These are phyloP conservation scores for Anthostomella pinea DNA, from an alignment of 2,329 filamentous ascomycete genomes.

Conservation along the genomic window DNA sequence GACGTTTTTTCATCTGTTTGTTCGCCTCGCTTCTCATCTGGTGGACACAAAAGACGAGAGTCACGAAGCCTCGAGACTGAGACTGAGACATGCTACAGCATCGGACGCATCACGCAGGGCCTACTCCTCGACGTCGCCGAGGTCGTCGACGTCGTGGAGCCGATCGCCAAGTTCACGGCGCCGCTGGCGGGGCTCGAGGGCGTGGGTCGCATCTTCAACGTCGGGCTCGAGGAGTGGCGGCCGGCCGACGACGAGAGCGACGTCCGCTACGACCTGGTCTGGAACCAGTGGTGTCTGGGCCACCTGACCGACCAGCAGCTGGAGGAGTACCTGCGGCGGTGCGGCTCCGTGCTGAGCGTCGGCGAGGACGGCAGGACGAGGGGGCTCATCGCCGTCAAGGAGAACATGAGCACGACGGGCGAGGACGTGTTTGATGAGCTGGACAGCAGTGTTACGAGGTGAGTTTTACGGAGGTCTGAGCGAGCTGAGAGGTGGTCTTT, in stretches of 20 bases:
- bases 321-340: conserved; percentile 61
- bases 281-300: conserved; percentile 88
- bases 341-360: conserved; percentile 42
- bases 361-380: conserved; percentile 24
- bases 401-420: conserved; percentile 63
- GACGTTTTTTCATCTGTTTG: too few relatives aligned
- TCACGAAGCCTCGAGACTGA: too few relatives aligned
- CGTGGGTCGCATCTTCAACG: conserved; percentile 62
- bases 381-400: conserved; percentile 70
- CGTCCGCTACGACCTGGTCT: conserved; percentile 74
- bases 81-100: conserved; percentile 46
- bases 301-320: conserved; percentile 76
- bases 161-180: conserved; percentile 75
- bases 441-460: conserved; percentile 76
- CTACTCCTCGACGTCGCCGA: conserved; percentile 70
- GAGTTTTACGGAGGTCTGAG: too few relatives aligned
- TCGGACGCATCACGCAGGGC: conserved; percentile 78
- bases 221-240: conserved; percentile 71
- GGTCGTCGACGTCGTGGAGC: conserved; percentile 80
- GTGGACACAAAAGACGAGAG: too few relatives aligned
- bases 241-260: conserved; percentile 39
- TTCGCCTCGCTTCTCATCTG: not conserved
- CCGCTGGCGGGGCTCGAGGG: conserved; percentile 56
- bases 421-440: conserved; percentile 70
- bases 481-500: too few relatives aligned